Evolutionary conservation across 208 protist genomes (phyloP).

Genomic region (Acanthamoeba healyi): DNA sequence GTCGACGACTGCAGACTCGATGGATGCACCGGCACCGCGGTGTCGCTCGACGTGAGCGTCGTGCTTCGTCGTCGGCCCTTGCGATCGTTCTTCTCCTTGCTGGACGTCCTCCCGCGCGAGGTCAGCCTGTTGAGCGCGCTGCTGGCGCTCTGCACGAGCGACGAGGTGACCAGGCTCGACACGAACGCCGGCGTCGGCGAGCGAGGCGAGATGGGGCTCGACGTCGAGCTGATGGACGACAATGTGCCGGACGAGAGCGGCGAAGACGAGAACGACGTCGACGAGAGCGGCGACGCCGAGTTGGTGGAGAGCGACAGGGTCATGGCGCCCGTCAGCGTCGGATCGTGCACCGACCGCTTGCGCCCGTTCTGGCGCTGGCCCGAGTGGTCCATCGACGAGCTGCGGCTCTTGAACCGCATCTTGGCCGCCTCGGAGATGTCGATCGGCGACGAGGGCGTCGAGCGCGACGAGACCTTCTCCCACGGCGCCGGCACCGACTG

Average conservation of each 20-base stretch:
- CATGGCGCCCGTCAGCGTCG: background rate
- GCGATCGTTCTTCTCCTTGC: background rate
- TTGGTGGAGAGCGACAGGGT: background rate
- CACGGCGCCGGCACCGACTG: background rate
- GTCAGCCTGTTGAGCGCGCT: conserved; percentile 2
- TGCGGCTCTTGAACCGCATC: background rate
- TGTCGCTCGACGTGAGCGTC: background rate
- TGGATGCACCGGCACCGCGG: background rate
- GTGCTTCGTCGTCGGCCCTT: background rate
- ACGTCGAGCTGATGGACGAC: background rate
- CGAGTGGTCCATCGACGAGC: background rate
- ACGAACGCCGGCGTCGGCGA: background rate
- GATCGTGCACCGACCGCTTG: background rate
- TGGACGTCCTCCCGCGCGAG: background rate
- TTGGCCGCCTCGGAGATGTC: background rate
- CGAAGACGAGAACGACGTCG: background rate
- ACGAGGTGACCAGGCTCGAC: background rate
- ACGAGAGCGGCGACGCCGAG: background rate
- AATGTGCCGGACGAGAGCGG: background rate
- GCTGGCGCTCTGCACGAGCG: background rate
- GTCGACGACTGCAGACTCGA: no score
- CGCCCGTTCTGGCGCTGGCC: background rate
- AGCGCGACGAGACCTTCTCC: no score
- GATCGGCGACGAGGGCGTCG: no score
- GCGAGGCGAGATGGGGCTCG: background rate